A percentile compares a stretch with the other conserved stretches of the same genome.
These are phyloP conservation scores for Yamadazyma conglobata DNA, from an alignment of 1,139 yeast genomes.

Conservation along the genomic window DNA sequence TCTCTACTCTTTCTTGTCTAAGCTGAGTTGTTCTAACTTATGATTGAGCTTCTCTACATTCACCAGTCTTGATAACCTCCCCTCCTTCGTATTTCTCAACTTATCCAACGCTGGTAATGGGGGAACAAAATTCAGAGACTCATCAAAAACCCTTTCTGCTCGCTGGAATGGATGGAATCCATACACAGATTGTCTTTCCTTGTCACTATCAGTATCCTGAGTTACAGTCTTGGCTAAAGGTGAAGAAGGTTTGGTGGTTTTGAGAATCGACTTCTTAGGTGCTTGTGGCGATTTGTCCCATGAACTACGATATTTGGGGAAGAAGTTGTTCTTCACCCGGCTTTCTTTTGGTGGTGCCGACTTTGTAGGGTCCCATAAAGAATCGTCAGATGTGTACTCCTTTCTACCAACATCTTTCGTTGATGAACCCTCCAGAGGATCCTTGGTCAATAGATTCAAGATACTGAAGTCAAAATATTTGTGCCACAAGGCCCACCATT, in stretches of 20 bases:
- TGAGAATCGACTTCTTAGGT: slow-evolving; percentile 7
- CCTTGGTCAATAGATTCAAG: slow-evolving; percentile 6
- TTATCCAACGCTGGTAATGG: slow-evolving; percentile 18
- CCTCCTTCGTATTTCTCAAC: slow-evolving; percentile 11
- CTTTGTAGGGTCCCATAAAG: slow-evolving; percentile 39
- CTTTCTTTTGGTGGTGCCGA: slow-evolving; percentile 31
- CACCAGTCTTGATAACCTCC: slow-evolving; percentile 11
- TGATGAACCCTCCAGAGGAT: slow-evolving; percentile 11
- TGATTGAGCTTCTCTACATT: slow-evolving; percentile 12
- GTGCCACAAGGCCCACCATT: slow-evolving; percentile 48
- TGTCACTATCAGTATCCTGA: slow-evolving; percentile 1
- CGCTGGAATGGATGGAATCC: slow-evolving; percentile 18
- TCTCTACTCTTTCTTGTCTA: slow-evolving; percentile 1
- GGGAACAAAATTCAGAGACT: slow-evolving; percentile 26
- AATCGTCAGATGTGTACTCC: no score
- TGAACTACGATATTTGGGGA: slow-evolving; percentile 6
- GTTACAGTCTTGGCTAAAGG: background rate
- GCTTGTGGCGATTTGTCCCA: slow-evolving; percentile 7
- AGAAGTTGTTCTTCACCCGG: background rate
- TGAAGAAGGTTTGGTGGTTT: slow-evolving; percentile 1
- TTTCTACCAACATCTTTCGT: no score
- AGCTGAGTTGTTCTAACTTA: slow-evolving; percentile 12
- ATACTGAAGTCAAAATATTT: slow-evolving; percentile 23
- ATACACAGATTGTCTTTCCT: slow-evolving; percentile 12
- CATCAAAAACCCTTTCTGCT: slow-evolving; percentile 34